Base-by-base conservation (phyloP, 1,139 yeast genomes). In the Candida sojae region DNA sequence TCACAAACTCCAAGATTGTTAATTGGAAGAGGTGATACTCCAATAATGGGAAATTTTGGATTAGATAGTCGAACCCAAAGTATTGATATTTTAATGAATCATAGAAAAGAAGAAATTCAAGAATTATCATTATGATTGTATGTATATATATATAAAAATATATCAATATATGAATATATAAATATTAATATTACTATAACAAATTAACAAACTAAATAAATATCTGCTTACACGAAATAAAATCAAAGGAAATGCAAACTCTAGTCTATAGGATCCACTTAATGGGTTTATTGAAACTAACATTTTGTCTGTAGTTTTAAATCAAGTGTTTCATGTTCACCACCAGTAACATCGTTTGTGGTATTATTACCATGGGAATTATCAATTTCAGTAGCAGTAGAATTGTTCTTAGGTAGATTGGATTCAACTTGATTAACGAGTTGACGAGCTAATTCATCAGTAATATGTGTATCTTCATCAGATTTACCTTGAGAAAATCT, bases 21-120 rank as follows among this genome's bases (percentile, higher is more conserved):
- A 10, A 70, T 73, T 48, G 83, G 83, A 1, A 55, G 75, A 37
- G 82, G 82, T 0, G 65, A 61, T 40, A 74, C 79, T 6, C 79
- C 79, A 1, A 55, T 61, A 6, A 57, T 59, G 10, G 66, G 65
- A 2, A 52, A 46, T 12, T 52, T 58, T 48, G 64, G 58, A 25
- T 59, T 63, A 2, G 61, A 62, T 28, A 44, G 46, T 3, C 51
- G 51, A 5, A 39, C 53, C 21, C 21, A 48, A 13, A 66, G 62
- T 50, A 67, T 69, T 26, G 73, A 70, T 50, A 63, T 60, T 31
- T 49, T 66, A 53, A 60, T 64, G 6, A 74, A 65, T 30, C 17
- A 28, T 9, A 52, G 66, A 39, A 73, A 70, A 26, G 75, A 71
- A 6, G 41, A 68, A 31, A 68, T 72, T 34, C 75, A 71, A 48